These are phyloP conservation scores for Cucurbita pepo DNA, from an alignment of 306 rosid genomes.

Conservation along the genomic window DNA sequence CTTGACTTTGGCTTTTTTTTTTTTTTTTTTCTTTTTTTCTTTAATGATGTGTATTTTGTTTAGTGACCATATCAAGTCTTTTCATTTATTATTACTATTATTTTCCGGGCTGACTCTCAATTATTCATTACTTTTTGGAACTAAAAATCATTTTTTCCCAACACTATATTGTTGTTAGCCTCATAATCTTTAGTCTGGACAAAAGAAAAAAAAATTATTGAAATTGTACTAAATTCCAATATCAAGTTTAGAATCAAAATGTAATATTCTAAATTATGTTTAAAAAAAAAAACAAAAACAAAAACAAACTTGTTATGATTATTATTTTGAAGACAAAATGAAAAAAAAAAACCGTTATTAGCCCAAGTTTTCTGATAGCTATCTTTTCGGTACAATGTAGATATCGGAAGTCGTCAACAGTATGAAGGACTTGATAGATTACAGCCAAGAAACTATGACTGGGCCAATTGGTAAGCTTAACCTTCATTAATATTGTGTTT, in stretches of 20 bases:
- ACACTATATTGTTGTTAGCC: background rate
- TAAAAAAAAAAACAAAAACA: background rate
- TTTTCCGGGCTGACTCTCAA: background rate
- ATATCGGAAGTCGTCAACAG: conserved; percentile 96
- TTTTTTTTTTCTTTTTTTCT: background rate
- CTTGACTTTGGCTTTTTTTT: background rate
- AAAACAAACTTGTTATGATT: background rate
- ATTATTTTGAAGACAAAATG: background rate
- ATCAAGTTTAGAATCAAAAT: background rate
- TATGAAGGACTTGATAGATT: conserved; percentile 93
- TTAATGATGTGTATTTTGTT: no score
- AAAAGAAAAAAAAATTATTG: background rate
- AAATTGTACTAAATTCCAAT: background rate
- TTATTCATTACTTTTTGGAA: background rate
- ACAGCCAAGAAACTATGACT: conserved; percentile 70
- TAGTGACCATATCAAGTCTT: no score
- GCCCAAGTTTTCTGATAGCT: background rate
- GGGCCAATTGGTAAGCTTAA: conserved; percentile 86
- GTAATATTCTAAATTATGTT: background rate
- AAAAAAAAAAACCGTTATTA: background rate
- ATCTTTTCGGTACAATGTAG: conserved; percentile 26
- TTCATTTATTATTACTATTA: background rate
- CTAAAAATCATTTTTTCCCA: background rate
- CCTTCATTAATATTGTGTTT: background rate
- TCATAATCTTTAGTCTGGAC: background rate